These are phyloP conservation scores for Saccharomyces jurei DNA, from an alignment of 805 yeast genomes.

Conservation along the genomic window DNA sequence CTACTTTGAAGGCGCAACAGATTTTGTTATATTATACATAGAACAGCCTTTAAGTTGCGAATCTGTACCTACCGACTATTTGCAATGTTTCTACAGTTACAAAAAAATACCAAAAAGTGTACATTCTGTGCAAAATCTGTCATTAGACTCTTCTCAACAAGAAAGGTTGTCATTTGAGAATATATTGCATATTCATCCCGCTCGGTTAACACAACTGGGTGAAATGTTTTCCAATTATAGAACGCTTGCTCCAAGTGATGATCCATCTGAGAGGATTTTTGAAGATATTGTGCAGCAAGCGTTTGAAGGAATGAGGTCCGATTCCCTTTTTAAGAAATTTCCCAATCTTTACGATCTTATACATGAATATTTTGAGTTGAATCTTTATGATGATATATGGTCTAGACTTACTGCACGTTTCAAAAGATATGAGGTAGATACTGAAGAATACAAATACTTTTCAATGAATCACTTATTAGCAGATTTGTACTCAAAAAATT, in stretches of 20 bases:
- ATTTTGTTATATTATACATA: conserved; percentile 49
- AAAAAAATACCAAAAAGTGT: not conserved
- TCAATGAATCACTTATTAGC: conserved; percentile 40
- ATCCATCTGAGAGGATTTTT: conserved; percentile 22
- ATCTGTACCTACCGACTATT: conserved; percentile 1
- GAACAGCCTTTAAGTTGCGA: conserved; percentile 41
- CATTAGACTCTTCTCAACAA: not conserved
- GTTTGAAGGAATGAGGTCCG: conserved; percentile 6
- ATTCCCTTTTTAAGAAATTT: conserved; percentile 10
- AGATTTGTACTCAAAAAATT: conserved; percentile 34
- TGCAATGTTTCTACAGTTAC: not conserved
- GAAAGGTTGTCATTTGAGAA: conserved; percentile 10
- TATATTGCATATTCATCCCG: conserved; percentile 9
- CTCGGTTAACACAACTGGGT: conserved; percentile 30
- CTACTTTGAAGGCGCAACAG: conserved; percentile 49
- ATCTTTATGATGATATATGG: conserved; percentile 65
- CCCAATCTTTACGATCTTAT: conserved; percentile 43
- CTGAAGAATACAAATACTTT: conserved; percentile 20
- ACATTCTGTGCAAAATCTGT: not conserved
- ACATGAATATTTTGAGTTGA: conserved; percentile 64
- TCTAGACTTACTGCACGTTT: conserved; percentile 29
- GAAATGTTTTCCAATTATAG: conserved; percentile 26
- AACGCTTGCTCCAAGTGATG: conserved; percentile 30
- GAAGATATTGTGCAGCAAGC: conserved; percentile 23
- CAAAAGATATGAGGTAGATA: conserved; percentile 15